phyloP scores from a whole-genome alignment of 331 rosid species.

The Rhamnella rubrinervis region DNA sequence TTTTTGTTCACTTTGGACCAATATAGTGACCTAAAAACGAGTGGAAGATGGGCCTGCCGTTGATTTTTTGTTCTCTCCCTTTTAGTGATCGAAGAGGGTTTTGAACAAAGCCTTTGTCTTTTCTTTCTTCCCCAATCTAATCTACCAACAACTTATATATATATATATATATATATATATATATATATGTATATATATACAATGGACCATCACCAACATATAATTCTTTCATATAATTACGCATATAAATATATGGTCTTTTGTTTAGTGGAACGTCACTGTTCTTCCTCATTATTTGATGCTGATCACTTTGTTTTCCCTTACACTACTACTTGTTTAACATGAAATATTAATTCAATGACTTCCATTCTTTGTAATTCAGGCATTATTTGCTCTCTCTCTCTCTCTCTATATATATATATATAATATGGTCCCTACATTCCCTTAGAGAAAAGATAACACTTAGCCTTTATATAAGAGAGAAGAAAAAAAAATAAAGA shows the following conservation, averaged over 20 bases:
- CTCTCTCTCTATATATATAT: slow-evolving; percentile 11
- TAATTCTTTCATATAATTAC: slow-evolving; percentile 18
- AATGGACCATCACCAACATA: slow-evolving; percentile 19
- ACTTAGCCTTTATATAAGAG: slow-evolving; percentile 30
- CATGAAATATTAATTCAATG: background rate
- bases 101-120: slow-evolving; percentile 23
- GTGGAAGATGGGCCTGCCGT: slow-evolving; percentile 40
- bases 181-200: background rate
- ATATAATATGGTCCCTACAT: slow-evolving; percentile 27
- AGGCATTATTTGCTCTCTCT: slow-evolving; percentile 48
- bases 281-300: slow-evolving; percentile 30
- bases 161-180: too few relatives aligned
- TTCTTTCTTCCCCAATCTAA: slow-evolving; percentile 25
- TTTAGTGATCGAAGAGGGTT: slow-evolving; percentile 18
- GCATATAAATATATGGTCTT: slow-evolving; percentile 27
- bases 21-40: slow-evolving; percentile 14
- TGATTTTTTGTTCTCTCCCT: slow-evolving; percentile 34
- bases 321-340: background rate
- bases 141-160: slow-evolving; percentile 17
- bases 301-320: background rate
- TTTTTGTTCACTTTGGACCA: slow-evolving; percentile 20
- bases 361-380: slow-evolving; percentile 13
- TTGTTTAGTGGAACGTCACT: slow-evolving; percentile 39
- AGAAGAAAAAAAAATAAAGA: slow-evolving; percentile 23
- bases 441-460: slow-evolving; percentile 22